Conservation (phyloP, 768 basidiomycete genomes). For the Hydnomerulius pinastri region DNA sequence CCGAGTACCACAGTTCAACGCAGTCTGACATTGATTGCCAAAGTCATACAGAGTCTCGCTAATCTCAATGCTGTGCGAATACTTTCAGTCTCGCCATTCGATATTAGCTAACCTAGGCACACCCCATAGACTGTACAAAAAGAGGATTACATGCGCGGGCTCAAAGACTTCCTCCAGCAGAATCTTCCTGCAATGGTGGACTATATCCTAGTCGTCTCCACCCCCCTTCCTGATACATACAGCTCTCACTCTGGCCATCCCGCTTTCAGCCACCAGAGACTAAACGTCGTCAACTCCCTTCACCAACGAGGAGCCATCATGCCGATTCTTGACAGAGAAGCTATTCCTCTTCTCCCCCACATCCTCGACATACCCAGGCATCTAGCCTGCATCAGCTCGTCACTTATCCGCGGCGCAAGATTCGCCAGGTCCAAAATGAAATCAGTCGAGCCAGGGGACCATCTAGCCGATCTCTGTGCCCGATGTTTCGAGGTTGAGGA, state of each 20-base stretch:
- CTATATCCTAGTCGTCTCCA: slow-evolving; percentile 74
- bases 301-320: slow-evolving; percentile 58
- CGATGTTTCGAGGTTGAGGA: slow-evolving; percentile 73
- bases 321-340: slow-evolving; percentile 62
- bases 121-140: slow-evolving; percentile 57
- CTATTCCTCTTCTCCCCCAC: slow-evolving; percentile 72
- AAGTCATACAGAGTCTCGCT: slow-evolving; percentile 87
- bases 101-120: slow-evolving; percentile 3
- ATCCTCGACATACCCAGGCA: slow-evolving; percentile 78
- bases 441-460: slow-evolving; percentile 33
- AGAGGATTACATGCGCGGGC: slow-evolving; percentile 80
- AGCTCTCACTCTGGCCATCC: slow-evolving; percentile 27
- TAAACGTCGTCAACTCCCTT: slow-evolving; percentile 55
- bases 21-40: slow-evolving; percentile 82
- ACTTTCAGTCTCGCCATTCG: neutral
- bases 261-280: slow-evolving; percentile 49
- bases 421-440: slow-evolving; percentile 40
- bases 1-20: slow-evolving; percentile 69
- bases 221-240: slow-evolving; percentile 39
- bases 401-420: slow-evolving; percentile 66
- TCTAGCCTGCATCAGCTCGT: slow-evolving; percentile 73
- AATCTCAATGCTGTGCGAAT: slow-evolving; percentile 73
- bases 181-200: slow-evolving; percentile 74
- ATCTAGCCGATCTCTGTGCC: slow-evolving; percentile 56
- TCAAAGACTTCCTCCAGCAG: slow-evolving; percentile 71